Percentiles rank a stretch among this genome's conserved stretches.
These are phyloP conservation scores for Cubamyces lactineus DNA, from an alignment of 768 basidiomycete genomes.

Conservation along the genomic window DNA sequence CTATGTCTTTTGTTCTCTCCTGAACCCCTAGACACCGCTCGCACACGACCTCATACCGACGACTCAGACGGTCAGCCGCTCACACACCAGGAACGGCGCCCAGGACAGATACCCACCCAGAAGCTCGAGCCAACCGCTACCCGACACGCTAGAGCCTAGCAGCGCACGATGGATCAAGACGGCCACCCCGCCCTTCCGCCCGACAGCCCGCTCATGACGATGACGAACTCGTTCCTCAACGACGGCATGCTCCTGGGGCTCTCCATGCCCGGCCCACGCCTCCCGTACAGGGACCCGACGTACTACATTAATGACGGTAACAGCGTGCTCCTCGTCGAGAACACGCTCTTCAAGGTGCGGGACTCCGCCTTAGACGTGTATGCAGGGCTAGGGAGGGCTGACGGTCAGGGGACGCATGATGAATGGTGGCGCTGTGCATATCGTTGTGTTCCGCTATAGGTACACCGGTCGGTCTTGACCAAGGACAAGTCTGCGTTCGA, in stretches of 20 bases:
- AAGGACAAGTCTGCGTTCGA: slow-evolving; percentile 48
- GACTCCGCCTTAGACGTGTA: background rate
- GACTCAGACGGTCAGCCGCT: too few species aligned
- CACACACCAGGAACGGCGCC: too few species aligned
- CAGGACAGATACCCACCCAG: too few species aligned
- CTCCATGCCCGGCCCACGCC: slow-evolving; percentile 35
- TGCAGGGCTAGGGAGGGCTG: slow-evolving; percentile 16
- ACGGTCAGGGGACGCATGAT: slow-evolving; percentile 23
- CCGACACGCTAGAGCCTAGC: slow-evolving; percentile 8
- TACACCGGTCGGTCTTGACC: slow-evolving; percentile 44
- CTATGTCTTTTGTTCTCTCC: background rate
- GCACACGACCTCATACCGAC: too few species aligned
- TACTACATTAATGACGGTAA: slow-evolving; percentile 77
- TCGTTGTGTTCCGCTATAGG: slow-evolving; percentile 27
- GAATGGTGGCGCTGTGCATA: background rate
- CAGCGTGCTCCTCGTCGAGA: slow-evolving; percentile 63
- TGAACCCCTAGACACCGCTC: background rate
- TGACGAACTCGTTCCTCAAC: slow-evolving; percentile 35
- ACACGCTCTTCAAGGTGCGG: slow-evolving; percentile 69
- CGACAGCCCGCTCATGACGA: slow-evolving; percentile 38
- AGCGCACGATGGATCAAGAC: slow-evolving; percentile 30
- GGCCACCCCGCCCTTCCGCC: slow-evolving; percentile 30
- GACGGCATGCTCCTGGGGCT: slow-evolving; percentile 35
- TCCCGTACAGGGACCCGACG: slow-evolving; percentile 25
- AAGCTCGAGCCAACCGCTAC: background rate